These are phyloP conservation scores for Copromyces sp. DNA, from an alignment of 495 filamentous ascomycete genomes.

Conservation along the genomic window DNA sequence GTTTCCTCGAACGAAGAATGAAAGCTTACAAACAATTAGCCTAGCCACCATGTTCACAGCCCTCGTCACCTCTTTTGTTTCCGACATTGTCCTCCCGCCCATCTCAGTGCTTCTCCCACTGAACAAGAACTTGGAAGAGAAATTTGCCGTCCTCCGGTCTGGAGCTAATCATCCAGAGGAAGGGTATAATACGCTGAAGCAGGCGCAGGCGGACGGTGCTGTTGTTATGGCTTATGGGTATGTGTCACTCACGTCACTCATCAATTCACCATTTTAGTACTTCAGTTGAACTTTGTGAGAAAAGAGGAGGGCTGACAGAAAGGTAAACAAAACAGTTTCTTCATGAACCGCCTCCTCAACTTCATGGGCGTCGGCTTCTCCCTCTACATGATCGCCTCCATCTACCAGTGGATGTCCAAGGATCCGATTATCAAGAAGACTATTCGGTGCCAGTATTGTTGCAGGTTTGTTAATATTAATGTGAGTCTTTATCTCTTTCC, in stretches of 20 bases:
- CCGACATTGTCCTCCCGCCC: slow-evolving; percentile 58
- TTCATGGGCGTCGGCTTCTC: slow-evolving; percentile 57
- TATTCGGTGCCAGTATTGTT: slow-evolving; percentile 62
- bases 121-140: slow-evolving; percentile 62
- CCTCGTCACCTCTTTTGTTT: slow-evolving; percentile 62
- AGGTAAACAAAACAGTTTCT: slow-evolving; percentile 20
- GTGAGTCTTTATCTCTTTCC: slow-evolving; percentile 26
- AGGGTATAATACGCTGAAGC: slow-evolving; percentile 55
- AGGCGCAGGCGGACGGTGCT: slow-evolving; percentile 60
- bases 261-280: too few relatives aligned
- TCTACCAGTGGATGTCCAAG: slow-evolving; percentile 50
- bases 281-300: not conserved
- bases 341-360: slow-evolving; percentile 55
- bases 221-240: slow-evolving; percentile 64
- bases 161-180: slow-evolving; percentile 41
- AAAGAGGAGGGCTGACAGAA: too few relatives aligned
- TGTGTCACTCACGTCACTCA: not conserved
- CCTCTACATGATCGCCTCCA: slow-evolving; percentile 54
- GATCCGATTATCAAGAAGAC: slow-evolving; percentile 63
- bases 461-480: slow-evolving; percentile 55
- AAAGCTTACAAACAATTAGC: slow-evolving; percentile 22
- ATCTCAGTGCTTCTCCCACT: slow-evolving; percentile 59
- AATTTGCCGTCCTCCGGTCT: slow-evolving; percentile 54
- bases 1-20: not conserved
- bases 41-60: slow-evolving; percentile 63